phyloP scores from a whole-genome alignment of 345 rosid genomes.

The Brassica juncea region DNA sequence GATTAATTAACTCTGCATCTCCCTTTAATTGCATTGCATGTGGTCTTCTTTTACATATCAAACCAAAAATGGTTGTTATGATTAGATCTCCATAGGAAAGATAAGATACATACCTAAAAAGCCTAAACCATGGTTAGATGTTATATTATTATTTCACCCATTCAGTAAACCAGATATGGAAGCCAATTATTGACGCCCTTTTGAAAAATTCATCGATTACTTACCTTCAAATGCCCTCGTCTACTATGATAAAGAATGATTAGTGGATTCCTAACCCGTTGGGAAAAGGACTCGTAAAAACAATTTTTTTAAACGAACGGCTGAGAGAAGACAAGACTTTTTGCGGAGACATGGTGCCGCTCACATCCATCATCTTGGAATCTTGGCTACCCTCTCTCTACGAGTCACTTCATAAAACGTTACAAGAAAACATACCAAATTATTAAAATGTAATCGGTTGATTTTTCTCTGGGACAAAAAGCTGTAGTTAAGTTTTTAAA shows the following conservation, averaged over 20 bases:
- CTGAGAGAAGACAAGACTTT: constrained; percentile 56
- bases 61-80: constrained; percentile 1
- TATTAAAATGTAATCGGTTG: neutral
- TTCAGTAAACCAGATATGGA: neutral
- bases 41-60: constrained; percentile 2
- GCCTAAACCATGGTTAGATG: neutral
- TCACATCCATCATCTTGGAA: constrained; percentile 78
- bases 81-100: constrained; percentile 10
- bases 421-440: neutral
- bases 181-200: neutral
- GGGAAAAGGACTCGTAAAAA: constrained; percentile 13
- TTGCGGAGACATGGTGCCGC: constrained; percentile 99
- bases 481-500: neutral
- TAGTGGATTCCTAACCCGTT: neutral
- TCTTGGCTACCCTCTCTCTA: constrained; percentile 40
- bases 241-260: constrained; percentile 5
- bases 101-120: constrained; percentile 10
- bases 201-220: constrained; percentile 2
- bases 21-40: constrained; percentile 25
- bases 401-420: constrained; percentile 16
- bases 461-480: neutral
- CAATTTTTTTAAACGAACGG: constrained; percentile 47
- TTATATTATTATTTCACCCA: neutral
- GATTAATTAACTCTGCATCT: neutral
- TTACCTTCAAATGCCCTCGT: neutral